Evolutionary conservation across 768 basidiomycete genomes (phyloP).

Genomic region (Lentinula detonsa): DNA sequence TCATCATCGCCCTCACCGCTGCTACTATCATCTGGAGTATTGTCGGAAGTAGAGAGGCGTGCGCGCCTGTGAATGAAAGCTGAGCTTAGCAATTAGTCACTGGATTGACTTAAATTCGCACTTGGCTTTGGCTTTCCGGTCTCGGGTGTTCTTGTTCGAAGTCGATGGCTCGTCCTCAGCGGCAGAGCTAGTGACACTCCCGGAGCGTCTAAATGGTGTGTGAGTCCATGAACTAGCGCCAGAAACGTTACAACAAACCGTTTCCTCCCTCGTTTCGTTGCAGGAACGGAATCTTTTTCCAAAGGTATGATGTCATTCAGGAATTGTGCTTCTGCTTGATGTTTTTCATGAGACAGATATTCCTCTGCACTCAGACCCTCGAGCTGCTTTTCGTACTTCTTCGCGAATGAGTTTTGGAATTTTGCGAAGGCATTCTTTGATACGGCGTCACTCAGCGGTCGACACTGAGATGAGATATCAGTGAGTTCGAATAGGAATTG

Average conservation of each 20-base stretch:
- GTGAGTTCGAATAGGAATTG: background rate
- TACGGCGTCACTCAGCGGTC: background rate
- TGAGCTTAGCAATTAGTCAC: background rate
- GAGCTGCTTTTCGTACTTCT: slow-evolving; percentile 1
- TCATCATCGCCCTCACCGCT: slow-evolving; percentile 13
- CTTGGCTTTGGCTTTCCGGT: slow-evolving; percentile 33
- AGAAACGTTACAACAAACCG: slow-evolving; percentile 18
- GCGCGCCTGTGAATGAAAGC: slow-evolving; percentile 34
- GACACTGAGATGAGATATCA: slow-evolving; percentile 33
- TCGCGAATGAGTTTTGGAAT: background rate
- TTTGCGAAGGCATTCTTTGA: slow-evolving; percentile 3
- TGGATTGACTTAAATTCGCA: slow-evolving; percentile 18
- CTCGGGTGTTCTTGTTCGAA: slow-evolving; percentile 25
- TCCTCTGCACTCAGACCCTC: slow-evolving; percentile 1
- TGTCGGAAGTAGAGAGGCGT: slow-evolving; percentile 47
- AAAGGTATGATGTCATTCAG: slow-evolving; percentile 66
- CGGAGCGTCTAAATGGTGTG: slow-evolving; percentile 43
- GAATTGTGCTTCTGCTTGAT: slow-evolving; percentile 63
- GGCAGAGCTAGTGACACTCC: slow-evolving; percentile 45
- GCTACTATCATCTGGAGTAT: slow-evolving; percentile 33
- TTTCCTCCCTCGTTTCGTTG: slow-evolving; percentile 43
- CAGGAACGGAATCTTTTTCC: slow-evolving; percentile 48
- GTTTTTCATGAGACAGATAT: slow-evolving; percentile 53
- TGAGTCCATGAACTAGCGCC: background rate
- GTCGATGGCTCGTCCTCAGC: slow-evolving; percentile 34